Percentiles rank a stretch among this genome's conserved stretches.
Evolutionary conservation across 352 stramenopile genomes (phyloP).

Genomic region (Globisporangium paroecandrum): DNA sequence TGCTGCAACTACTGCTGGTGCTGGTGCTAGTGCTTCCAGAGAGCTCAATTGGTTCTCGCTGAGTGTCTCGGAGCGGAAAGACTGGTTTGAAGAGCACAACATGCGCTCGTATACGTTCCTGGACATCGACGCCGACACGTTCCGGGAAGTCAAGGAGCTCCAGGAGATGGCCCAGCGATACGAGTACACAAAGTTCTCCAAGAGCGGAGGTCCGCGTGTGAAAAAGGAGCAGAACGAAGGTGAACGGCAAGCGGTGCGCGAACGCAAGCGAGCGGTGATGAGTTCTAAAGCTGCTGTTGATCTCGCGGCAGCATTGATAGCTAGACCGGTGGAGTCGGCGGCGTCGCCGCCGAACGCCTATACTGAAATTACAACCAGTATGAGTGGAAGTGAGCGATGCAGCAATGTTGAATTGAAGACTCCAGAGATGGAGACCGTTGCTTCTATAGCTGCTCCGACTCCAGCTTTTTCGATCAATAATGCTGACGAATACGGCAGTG

Average conservation of each 20-base stretch:
- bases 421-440: no score
- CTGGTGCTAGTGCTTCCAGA: not conserved
- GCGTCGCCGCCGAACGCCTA: not conserved
- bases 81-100: constrained; percentile 2
- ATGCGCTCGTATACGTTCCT: not conserved
- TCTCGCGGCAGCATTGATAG: not conserved
- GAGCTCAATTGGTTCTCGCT: not conserved
- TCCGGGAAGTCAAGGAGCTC: not conserved
- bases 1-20: not conserved
- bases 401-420: not conserved
- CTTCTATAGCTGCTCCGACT: not conserved
- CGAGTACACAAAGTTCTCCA: not conserved
- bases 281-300: not conserved
- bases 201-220: not conserved
- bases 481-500: not conserved
- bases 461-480: not conserved
- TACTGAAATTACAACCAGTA: not conserved
- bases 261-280: not conserved
- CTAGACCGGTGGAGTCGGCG: not conserved
- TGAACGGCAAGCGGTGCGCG: not conserved
- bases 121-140: not conserved
- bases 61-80: not conserved
- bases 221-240: not conserved
- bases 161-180: not conserved
- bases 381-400: no score